These are phyloP conservation scores for Candida albicans DNA, from an alignment of 1,139 yeast species.

Conservation along the genomic window DNA sequence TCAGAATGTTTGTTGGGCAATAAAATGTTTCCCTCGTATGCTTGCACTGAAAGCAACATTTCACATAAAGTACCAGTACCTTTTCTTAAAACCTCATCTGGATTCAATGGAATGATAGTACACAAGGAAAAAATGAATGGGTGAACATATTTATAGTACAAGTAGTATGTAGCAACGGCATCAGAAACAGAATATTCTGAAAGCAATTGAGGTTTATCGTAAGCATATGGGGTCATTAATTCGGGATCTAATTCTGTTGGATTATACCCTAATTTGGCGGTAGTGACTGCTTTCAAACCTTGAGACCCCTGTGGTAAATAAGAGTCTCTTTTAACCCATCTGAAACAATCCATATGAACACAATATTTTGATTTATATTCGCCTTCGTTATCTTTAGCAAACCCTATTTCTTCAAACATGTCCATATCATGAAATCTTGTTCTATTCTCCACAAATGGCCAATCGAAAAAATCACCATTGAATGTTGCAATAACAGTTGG, in stretches of 20 bases:
- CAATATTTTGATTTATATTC: conserved; percentile 93
- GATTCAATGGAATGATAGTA: conserved; percentile 92
- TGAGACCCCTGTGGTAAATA: conserved; percentile 98
- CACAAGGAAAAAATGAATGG: conserved; percentile 96
- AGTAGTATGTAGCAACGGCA: conserved; percentile 97
- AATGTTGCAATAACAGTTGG: conserved; percentile 97
- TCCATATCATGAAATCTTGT: conserved; percentile 80
- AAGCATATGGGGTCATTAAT: conserved; percentile 96
- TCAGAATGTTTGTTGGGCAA: conserved; percentile 93
- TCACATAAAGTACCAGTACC: conserved; percentile 99
- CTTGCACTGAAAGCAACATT: conserved; percentile 96
- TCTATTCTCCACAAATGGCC: conserved; percentile 97
- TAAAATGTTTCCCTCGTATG: conserved; percentile 72
- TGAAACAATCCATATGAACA: conserved; percentile 94
- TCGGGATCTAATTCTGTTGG: conserved; percentile 98
- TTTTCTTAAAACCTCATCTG: conserved; percentile 92
- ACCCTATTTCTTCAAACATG: conserved; percentile 94
- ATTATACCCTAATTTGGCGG: conserved; percentile 91
- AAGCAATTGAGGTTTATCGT: conserved; percentile 85
- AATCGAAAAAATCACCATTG: conserved; percentile 98
- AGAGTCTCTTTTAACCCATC: conserved; percentile 99
- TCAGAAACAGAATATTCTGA: conserved; percentile 98
- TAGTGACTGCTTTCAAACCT: conserved; percentile 97
- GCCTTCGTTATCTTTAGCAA: conserved; percentile 83
- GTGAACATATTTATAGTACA: conserved; percentile 95